These are phyloP conservation scores for Aspergillus egyptiacus DNA, from an alignment of 495 filamentous ascomycete genomes.

Conservation along the genomic window DNA sequence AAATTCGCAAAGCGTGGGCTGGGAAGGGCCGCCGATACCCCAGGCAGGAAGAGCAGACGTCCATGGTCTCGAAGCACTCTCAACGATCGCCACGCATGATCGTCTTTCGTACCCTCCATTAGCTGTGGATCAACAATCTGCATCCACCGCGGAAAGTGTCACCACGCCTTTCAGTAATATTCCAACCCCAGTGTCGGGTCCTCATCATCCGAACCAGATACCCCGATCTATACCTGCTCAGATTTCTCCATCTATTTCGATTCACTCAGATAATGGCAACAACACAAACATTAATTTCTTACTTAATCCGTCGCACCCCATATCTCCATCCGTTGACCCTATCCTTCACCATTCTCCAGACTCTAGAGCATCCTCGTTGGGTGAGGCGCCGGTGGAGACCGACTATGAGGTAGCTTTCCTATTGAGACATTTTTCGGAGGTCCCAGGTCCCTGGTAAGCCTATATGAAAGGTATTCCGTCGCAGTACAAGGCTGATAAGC, in stretches of 20 bases:
- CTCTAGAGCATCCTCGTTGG: conserved; percentile 27
- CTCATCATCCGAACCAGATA: conserved; percentile 34
- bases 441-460: conserved; percentile 51
- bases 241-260: conserved; percentile 34
- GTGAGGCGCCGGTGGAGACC: conserved; percentile 34
- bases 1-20: conserved; percentile 29
- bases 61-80: conserved; percentile 52
- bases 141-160: conserved; percentile 13
- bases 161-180: conserved; percentile 16
- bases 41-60: conserved; percentile 31
- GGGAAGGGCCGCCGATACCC: conserved; percentile 19
- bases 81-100: conserved; percentile 49
- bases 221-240: conserved; percentile 32
- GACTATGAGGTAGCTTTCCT: conserved; percentile 56
- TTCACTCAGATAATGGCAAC: conserved; percentile 34
- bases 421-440: conserved; percentile 56
- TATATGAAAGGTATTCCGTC: neutral
- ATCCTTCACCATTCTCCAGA: conserved; percentile 32
- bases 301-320: conserved; percentile 47
- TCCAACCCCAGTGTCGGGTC: conserved; percentile 25
- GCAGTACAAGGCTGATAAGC: conserved; percentile 13
- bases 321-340: conserved; percentile 45
- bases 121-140: conserved; percentile 18
- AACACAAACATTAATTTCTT: conserved; percentile 54
- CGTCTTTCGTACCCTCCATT: conserved; percentile 35